Evolutionary conservation across 345 rosid species (phyloP).

Genomic region (Dimocarpus longan): DNA sequence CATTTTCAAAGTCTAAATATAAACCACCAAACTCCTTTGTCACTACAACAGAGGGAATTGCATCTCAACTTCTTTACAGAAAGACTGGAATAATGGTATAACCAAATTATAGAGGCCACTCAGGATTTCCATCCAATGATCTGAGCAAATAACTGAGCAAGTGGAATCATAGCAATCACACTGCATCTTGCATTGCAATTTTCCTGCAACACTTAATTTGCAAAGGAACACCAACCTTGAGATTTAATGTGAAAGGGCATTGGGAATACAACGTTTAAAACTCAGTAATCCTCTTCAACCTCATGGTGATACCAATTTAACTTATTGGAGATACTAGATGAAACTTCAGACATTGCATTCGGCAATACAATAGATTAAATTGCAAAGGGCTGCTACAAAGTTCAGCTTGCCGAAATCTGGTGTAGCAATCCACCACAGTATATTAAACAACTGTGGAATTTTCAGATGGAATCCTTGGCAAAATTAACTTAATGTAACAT

Average conservation of each 20-base stretch:
- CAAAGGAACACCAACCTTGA: background rate
- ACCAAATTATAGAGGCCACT: background rate
- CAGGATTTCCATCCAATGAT: too few species aligned
- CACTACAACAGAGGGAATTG: background rate
- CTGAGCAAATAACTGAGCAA: background rate
- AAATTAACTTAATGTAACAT: background rate
- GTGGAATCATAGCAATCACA: background rate
- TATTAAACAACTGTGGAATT: background rate
- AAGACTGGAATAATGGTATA: background rate
- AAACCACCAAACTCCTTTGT: background rate
- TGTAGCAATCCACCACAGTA: background rate
- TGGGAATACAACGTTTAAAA: background rate
- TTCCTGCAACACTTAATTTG: background rate
- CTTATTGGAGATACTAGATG: background rate
- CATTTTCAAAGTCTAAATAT: background rate
- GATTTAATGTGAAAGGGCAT: background rate
- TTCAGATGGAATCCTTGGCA: background rate
- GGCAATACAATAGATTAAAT: background rate
- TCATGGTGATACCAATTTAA: background rate
- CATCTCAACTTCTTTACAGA: conserved; percentile 1
- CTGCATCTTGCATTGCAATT: background rate
- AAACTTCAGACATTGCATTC: background rate
- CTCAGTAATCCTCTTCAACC: background rate
- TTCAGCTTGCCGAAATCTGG: background rate
- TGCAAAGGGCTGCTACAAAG: background rate